A percentile compares a stretch with the other conserved stretches of the same genome.
phyloP scores from a whole-genome alignment of 306 rosid genomes.

The Quercus variabilis region DNA sequence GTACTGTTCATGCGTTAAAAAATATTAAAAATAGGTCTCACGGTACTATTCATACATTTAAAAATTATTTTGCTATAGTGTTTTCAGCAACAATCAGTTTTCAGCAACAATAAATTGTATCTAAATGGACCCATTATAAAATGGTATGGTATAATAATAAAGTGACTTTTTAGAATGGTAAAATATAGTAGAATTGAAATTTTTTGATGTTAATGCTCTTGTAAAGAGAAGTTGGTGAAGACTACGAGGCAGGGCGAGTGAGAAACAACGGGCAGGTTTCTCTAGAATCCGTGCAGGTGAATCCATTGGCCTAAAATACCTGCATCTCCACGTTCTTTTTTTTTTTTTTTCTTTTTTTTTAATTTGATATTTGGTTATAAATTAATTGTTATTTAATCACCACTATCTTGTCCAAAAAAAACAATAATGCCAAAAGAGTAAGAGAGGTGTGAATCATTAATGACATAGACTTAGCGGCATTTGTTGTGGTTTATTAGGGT shows the following conservation, averaged over 20 bases:
- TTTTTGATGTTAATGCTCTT: no score
- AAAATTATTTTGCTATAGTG: no score
- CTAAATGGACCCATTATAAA: no score
- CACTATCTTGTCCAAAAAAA: neutral
- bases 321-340: slow-evolving; percentile 16
- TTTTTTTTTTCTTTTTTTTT: neutral
- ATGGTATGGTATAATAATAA: no score
- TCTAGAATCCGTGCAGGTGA: slow-evolving; percentile 36
- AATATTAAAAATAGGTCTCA: no score
- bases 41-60: no score
- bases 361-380: neutral
- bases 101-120: no score
- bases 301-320: slow-evolving; percentile 68
- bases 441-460: no score
- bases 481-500: neutral
- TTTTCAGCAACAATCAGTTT: no score
- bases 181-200: no score
- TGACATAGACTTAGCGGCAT: slow-evolving; percentile 1
- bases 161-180: no score
- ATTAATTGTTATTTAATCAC: neutral
- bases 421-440: neutral
- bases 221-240: slow-evolving; percentile 48
- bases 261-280: slow-evolving; percentile 40
- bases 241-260: slow-evolving; percentile 11
- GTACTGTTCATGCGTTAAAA: no score